phyloP scores from a whole-genome alignment of 495 filamentous ascomycete species.

The Podospora sp. region DNA sequence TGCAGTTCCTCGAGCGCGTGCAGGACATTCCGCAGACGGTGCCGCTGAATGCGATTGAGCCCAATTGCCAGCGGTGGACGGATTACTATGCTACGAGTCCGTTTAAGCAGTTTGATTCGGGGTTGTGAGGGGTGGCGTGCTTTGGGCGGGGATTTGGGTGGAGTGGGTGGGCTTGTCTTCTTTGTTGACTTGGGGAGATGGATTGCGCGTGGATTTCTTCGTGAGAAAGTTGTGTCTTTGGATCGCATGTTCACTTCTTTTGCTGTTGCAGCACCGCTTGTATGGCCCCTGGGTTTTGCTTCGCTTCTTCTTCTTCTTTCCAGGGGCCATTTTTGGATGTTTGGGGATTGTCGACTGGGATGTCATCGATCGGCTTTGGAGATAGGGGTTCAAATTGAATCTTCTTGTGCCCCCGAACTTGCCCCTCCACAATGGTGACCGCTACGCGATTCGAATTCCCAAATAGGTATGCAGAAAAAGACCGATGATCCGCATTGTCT shows the following conservation, averaged over 20 bases:
- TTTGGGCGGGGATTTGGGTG: not conserved
- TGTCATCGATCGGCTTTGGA: too few relatives aligned
- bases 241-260: not conserved
- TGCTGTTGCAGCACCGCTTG: not conserved
- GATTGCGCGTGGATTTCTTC: not conserved
- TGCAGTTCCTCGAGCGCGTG: constrained; percentile 46
- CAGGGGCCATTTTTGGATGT: not conserved
- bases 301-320: not conserved
- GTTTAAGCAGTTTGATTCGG: constrained; percentile 46
- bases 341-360: too few relatives aligned
- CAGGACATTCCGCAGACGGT: constrained; percentile 40
- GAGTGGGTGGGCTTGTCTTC: not conserved
- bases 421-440: too few relatives aligned
- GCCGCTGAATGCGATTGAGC: constrained; percentile 31
- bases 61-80: constrained; percentile 41
- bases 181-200: too few relatives aligned
- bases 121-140: constrained; percentile 48
- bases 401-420: too few relatives aligned
- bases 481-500: too few relatives aligned
- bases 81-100: constrained; percentile 41
- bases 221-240: not conserved
- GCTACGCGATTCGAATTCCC: too few relatives aligned
- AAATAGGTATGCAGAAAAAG: too few relatives aligned
- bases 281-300: not conserved
- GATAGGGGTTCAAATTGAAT: too few relatives aligned